These are phyloP conservation scores for Mucor lusitanicus DNA, from an alignment of 371 early-diverging fungal species.

Conservation along the genomic window DNA sequence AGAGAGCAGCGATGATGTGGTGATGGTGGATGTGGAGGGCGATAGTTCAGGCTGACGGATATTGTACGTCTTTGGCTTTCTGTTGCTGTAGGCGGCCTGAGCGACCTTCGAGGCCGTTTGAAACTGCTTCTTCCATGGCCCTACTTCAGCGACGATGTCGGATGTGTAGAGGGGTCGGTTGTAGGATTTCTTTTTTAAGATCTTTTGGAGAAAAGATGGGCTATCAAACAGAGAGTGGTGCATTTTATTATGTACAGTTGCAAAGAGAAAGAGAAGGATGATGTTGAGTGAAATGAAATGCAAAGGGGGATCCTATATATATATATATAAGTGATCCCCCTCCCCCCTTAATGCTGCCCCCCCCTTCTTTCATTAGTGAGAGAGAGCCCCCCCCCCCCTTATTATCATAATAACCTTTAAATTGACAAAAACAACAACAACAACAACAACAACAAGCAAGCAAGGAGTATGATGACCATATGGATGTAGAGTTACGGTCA, in stretches of 20 bases:
- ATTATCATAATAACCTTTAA: not conserved
- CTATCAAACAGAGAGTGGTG: conserved; percentile 16
- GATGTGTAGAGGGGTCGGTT: conserved; percentile 18
- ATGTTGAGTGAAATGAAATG: conserved; percentile 1
- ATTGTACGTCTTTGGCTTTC: conserved; percentile 25
- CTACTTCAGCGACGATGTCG: conserved; percentile 12
- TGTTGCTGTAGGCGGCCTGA: not conserved
- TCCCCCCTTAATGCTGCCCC: not conserved
- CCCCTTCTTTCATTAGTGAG: too few species aligned
- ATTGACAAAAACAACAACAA: not conserved
- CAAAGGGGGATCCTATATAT: not conserved
- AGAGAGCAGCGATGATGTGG: conserved; percentile 4
- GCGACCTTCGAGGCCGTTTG: conserved; percentile 11
- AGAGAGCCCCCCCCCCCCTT: too few species aligned
- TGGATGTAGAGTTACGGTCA: not conserved
- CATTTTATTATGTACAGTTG: not conserved
- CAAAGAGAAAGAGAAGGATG: conserved; percentile 2
- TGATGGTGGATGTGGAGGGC: conserved; percentile 7
- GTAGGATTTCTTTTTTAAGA: conserved; percentile 19
- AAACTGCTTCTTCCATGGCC: conserved; percentile 10
- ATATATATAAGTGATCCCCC: not conserved
- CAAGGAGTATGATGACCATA: not conserved
- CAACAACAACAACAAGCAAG: not conserved
- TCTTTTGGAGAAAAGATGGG: conserved; percentile 26
- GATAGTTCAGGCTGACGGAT: not conserved